Evolutionary conservation across 2,329 filamentous ascomycete species (phyloP), one percentile per base, ranked within the genome.

Genomic region (Davidsoniella neocaledoniae): DNA sequence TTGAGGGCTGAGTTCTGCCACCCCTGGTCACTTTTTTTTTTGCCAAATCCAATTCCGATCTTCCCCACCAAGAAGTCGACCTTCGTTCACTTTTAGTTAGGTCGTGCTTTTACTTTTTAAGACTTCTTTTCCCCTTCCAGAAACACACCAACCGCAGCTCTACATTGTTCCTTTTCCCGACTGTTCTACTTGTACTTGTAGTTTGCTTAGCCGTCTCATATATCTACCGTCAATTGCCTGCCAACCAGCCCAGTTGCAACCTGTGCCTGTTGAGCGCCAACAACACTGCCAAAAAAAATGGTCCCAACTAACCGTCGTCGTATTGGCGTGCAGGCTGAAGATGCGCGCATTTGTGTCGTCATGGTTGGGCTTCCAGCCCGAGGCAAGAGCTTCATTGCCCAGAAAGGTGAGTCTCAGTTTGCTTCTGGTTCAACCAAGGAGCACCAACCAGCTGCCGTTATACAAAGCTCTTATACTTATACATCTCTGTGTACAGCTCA

Each of bases 351-450:
- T 69, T 96, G 90, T 66, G 88, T 98, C 56, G 87, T 98, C 59
- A 96, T 98, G 91, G 91, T 98, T 54, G 91, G 91, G 57, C 73
- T 98, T 62, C 91, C 91, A 50, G 91, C 91, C 54, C 76, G 91
- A 58, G 91, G 91, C 61, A 98, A 98, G 75, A 94, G 86, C 69
- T 79, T 94, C 65, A 96, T 98, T 63, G 90, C 91, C 57, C 87
- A 94, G 61, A 95, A 95, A 77, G 87, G 88, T 91, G 71, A 60
- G 70, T 63, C 17, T 26, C 8, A 6, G 6, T 23, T 23, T 23
- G 5, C 7, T 43, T 38, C 36, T 25, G 6, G 10, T 43, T 7
- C 6, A n/a, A 37, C 23, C 29, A 33, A 17, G 10, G 14, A 29
- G 23, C 21, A 19, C 43, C 25, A 33, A 29, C 25, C 12, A 38